Evolutionary conservation across 495 filamentous ascomycete species (phyloP).

Genomic region (Penicillium paradoxum): DNA sequence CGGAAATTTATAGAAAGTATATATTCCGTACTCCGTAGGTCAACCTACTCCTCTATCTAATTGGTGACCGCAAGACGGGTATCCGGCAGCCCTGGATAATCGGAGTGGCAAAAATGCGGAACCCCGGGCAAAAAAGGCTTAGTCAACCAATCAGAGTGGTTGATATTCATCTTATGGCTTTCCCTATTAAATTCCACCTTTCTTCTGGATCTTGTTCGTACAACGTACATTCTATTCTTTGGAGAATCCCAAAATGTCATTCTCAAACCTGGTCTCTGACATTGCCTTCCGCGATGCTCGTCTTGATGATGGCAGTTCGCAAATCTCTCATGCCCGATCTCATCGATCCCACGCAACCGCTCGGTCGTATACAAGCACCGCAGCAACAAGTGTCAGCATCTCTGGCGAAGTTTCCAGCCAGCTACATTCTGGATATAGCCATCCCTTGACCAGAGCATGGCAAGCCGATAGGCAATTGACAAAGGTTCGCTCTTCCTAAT

Average conservation of each 20-base stretch:
- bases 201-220: too few species aligned
- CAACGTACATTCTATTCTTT: neutral
- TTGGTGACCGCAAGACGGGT: neutral
- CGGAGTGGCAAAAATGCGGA: neutral
- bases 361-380: slow-evolving; percentile 78
- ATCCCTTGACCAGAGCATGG: slow-evolving; percentile 87
- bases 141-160: slow-evolving; percentile 15
- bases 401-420: slow-evolving; percentile 90
- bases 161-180: slow-evolving; percentile 9
- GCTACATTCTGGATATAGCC: slow-evolving; percentile 89
- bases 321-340: slow-evolving; percentile 68
- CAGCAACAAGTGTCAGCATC: slow-evolving; percentile 91
- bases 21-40: too few species aligned
- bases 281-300: slow-evolving; percentile 64
- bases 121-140: neutral
- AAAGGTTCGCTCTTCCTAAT: slow-evolving; percentile 55
- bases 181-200: slow-evolving; percentile 1
- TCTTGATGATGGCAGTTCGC: slow-evolving; percentile 56
- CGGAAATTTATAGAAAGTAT: too few species aligned
- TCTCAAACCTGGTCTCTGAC: slow-evolving; percentile 85
- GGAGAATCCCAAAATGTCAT: slow-evolving; percentile 60
- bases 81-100: neutral
- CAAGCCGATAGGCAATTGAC: slow-evolving; percentile 96
- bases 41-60: too few species aligned
- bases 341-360: slow-evolving; percentile 57